Base-by-base conservation (phyloP, 768 basidiomycete species). In the Fibroporia radiculosa region DNA sequence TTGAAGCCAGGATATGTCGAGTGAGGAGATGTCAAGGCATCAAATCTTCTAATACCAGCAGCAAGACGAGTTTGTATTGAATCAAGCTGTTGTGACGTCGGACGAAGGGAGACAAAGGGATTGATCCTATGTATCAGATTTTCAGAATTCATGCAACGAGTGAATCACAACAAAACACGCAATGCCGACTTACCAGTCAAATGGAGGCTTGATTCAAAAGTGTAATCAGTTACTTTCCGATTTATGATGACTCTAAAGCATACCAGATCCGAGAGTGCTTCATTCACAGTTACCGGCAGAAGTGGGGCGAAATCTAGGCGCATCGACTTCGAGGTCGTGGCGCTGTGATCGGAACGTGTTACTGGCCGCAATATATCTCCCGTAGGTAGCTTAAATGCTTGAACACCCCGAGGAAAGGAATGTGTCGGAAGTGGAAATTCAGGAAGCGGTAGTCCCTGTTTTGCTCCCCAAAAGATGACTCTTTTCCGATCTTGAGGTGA, bases 201-300 rank as follows among this genome's bases (percentile, higher is more conserved):
- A 89, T 1, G 62, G 66, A 24, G 79, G 79, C 80, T 85, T 19
- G 4, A 33, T 12, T 3, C 14, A 4, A 19, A 5, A 40, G 23
- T 6, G 34, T 24, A 19, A 12, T 37, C 20, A 28, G 16, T 29
- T 14, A 31, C n/a, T n/a, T n/a, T n/a, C n/a, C n/a, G 11, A 34
- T 6, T 28, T 4, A 23, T 8, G 16, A 7, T 23, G n/a, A 23
- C 22, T 22, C 14, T 12, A 23, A 25, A 10, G 66, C 82, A 42
- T 62, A 81, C 84, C 64, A 89, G 53, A 56, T 90, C 86, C 12
- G 69, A 64, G 42, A 84, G 79, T 3, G 85, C 82, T 53, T 83
- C 81, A 28, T 73, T 57, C 2, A 87, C 70, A 0, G 77, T 80
- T 3, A 85, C 69, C 13, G 73, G 61, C 18, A 60, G 66, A 24